A percentile compares a stretch with the other conserved stretches of the same genome.
phyloP scores from a whole-genome alignment of 1,284 basidiomycete species.

The Apiotrichum porosum region DNA sequence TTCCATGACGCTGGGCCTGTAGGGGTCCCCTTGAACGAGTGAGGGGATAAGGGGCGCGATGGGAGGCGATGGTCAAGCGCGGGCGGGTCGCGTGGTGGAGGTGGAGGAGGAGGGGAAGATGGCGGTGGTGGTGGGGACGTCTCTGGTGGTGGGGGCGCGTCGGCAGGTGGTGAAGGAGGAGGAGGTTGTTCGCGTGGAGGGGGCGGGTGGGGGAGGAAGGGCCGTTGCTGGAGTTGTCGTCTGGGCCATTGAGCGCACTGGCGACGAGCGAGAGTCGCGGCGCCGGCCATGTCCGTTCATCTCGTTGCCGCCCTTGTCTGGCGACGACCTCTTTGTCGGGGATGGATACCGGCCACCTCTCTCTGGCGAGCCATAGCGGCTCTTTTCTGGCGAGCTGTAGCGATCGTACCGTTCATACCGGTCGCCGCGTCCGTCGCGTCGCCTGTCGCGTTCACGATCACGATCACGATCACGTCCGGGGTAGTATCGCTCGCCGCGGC shows the following conservation, averaged over 20 bases:
- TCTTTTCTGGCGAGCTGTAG: neutral
- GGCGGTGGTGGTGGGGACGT: conserved; percentile 21
- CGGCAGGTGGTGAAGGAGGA: conserved; percentile 6
- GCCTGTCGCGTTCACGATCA: too few species aligned
- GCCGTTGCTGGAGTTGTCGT: neutral
- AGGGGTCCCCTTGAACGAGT: too few species aligned
- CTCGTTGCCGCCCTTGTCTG: neutral
- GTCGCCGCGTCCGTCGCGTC: too few species aligned
- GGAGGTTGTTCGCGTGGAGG: neutral
- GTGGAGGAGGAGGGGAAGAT: conserved; percentile 5
- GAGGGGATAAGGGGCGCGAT: too few species aligned
- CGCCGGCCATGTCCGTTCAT: neutral
- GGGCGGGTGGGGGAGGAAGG: neutral
- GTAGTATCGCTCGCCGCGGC: neutral
- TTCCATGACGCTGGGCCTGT: too few species aligned
- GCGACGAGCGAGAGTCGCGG: neutral
- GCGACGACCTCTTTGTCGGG: conserved; percentile 1
- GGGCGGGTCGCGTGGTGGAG: conserved; percentile 26
- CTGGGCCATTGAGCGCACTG: neutral
- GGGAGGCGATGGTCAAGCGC: neutral
- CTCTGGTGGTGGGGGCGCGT: conserved; percentile 8
- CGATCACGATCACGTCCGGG: neutral
- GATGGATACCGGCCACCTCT: conserved; percentile 1
- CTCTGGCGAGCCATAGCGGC: neutral
- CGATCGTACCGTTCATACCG: neutral